Evolutionary conservation across 1,284 basidiomycete species (phyloP).

Genomic region (Fomes fomentarius): DNA sequence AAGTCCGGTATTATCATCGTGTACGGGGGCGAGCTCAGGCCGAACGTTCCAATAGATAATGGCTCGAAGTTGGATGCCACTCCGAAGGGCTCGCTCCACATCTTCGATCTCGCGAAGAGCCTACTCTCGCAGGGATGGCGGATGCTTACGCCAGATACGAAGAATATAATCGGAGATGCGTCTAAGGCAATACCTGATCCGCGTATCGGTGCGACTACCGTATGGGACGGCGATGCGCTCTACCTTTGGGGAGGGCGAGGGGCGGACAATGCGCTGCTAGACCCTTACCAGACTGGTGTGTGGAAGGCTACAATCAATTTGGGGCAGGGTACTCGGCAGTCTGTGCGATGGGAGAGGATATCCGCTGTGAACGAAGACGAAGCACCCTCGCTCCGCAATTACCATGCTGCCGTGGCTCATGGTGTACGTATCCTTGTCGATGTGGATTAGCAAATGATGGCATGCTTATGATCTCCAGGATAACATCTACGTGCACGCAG

Average conservation of each 20-base stretch:
- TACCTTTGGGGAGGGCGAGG: slow-evolving; percentile 50
- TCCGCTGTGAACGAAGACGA: slow-evolving; percentile 26
- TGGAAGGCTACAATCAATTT: slow-evolving; percentile 28
- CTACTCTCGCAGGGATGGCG: slow-evolving; percentile 19
- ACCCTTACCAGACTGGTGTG: slow-evolving; percentile 33
- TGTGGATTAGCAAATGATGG: neutral
- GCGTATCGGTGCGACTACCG: slow-evolving; percentile 41
- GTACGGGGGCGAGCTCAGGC: slow-evolving; percentile 45
- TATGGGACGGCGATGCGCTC: slow-evolving; percentile 31
- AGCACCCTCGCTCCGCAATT: slow-evolving; percentile 33
- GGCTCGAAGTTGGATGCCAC: slow-evolving; percentile 8
- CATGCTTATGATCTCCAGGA: slow-evolving; percentile 26
- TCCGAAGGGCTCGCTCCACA: slow-evolving; percentile 31
- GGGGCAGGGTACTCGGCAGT: slow-evolving; percentile 10
- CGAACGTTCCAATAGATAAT: slow-evolving; percentile 41
- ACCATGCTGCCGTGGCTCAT: slow-evolving; percentile 31
- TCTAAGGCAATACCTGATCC: slow-evolving; percentile 26
- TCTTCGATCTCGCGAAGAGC: slow-evolving; percentile 25
- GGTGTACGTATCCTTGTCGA: slow-evolving; percentile 20
- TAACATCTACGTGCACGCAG: slow-evolving; percentile 46
- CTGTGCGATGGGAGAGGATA: slow-evolving; percentile 32
- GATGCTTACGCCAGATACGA: slow-evolving; percentile 15
- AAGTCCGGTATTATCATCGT: slow-evolving; percentile 31
- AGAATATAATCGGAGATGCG: neutral
- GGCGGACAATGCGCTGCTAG: slow-evolving; percentile 41